Base-by-base conservation (phyloP, 2,329 filamentous ascomycete genomes). In the Aspergillus vadensis region DNA sequence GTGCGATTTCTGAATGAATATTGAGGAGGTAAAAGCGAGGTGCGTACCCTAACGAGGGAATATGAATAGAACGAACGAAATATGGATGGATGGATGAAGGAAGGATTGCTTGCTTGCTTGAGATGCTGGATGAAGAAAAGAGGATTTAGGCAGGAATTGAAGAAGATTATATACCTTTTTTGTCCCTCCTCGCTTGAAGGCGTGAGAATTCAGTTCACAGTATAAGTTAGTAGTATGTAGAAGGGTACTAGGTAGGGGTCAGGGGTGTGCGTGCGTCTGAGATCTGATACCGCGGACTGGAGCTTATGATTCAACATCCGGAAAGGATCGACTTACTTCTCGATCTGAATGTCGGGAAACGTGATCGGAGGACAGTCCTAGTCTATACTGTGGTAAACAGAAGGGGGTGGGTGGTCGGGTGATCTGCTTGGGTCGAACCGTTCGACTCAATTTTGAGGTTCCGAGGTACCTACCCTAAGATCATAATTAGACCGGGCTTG, bases 281-380 rank as follows among this genome's bases (percentile, higher is more conserved):
- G 47, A 32, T 50, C 47, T 32, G 47, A 50, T 50, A 50, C 47
- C 47, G 47, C 47, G 47, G 47, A 32, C 47, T 50, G 47, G 47
- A 50, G 47, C n/a, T 32, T 50, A 50, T 32, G 27, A 17, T 30
- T n/a, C 6, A 32, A 7, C 9, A 15, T 50, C n/a, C 19, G 44
- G 25, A 27, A 27, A 19, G 15, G 23, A 49, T 49, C 44, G 21
- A 9, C 39, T 17, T n/a, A 4, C 1, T 1, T 3, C 39, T 15
- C 21, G 23, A 49, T 30, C 9, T 49, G 0, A 27, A 23, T 49
- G 14, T 30, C 41, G 19, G 21, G 21, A 49, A 23, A 21, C n/a
- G 25, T 23, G 25, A 30, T 30, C 21, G 44, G 15, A 7, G 12
- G 9, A 5, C 6, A 15, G 7, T 25, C n/a, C 7, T 27, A 27